Evolutionary conservation across 2,329 filamentous ascomycete genomes (phyloP), one percentile per base, ranked within the genome.

Genomic region (Pseudogymnoascus sp.): DNA sequence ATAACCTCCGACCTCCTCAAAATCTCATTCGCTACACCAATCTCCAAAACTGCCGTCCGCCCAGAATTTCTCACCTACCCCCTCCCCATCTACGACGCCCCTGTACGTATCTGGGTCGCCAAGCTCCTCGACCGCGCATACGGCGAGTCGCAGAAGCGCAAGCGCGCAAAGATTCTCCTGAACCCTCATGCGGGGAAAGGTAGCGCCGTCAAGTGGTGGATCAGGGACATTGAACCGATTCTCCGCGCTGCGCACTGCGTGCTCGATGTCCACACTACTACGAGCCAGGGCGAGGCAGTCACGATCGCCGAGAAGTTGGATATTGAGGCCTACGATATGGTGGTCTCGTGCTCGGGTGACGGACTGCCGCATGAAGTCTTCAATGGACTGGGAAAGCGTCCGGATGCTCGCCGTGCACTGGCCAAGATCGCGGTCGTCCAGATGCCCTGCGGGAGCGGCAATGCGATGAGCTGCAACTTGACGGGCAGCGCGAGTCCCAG

Each of bases 161-260:
- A 92, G 74, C 85, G 91, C 55, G 86, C 94, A 66, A 96, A 94
- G 73, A 86, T 97, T 11, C 78, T 97, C 45, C 82, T 99, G 65
- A 99, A 99, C 74, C 94, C 94, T 0, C 89, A 92, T 69, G 91
- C 92, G 12, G 94, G 94, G 0, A 89, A 91, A 43, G 93, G 93
- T 14, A 78, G 78, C 41, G 93, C 92, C 1, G 77, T 83, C 65
- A 89, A 85, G 71, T 81, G 86, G 66, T 97, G 92, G 82, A 78
- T 86, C 63, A 82, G 81, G 49, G 82, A 93, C 66, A 89, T 92
- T 52, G 86, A 88, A 70, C 92, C 93, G 7, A 82, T 99, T 35
- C 86, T 99, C 65, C 84, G 87, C 14, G 92, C 92, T 0, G 92
- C 94, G 0, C 81, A 84, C 61, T 94, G 93, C 78, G 76, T 82